Evolutionary conservation across 768 basidiomycete species (phyloP), one percentile per base, ranked within the genome.

Genomic region (Mycena indigotica): DNA sequence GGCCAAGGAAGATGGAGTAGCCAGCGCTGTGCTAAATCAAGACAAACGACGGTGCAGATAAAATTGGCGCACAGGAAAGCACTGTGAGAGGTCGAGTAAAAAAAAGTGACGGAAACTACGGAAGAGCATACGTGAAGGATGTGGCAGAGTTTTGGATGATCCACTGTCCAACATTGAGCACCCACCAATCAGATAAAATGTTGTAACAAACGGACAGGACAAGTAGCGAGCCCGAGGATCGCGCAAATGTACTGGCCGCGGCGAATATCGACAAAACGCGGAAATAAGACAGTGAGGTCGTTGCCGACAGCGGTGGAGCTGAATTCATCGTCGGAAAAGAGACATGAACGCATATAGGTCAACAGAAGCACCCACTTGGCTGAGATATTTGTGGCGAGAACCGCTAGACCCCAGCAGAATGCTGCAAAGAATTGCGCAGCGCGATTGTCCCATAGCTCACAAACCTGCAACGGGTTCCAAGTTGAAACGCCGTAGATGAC

Each of bases 1-100:
- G 87, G 0, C 84, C 85, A 16, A 89, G 73, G 67, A 89, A 85
- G 44, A 88, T 82, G 3, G 85, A 81, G 60, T 86, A 87, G 0
- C 84, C 86, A 30, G 54, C 58, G 10, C 61, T 62, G 35, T n/a
- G n/a, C 10, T 10, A 38, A 10, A 38, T 38, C n/a, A 10, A n/a
- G n/a, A n/a, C 35, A 10, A n/a, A 38, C 10, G 35, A 38, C 35
- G 35, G n/a, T n/a, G n/a, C 12, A n/a, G 35, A 38, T 38, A 24
- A 30, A 4, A 44, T n/a, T 17, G 25, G 21, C 30, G 28, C 52
- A 62, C 61, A 62, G 53, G 45, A 62, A 62, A n/a, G 61, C 45
- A 19, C 60, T 62, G 35, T 38, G 10, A 40, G 25, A 1, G 25
- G 16, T n/a, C 19, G 13, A 1, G 48, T 49, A 3, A 39, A 50